Evolutionary conservation across 129 eudicot genomes (phyloP).

Genomic region (Flaveria ramosissima): DNA sequence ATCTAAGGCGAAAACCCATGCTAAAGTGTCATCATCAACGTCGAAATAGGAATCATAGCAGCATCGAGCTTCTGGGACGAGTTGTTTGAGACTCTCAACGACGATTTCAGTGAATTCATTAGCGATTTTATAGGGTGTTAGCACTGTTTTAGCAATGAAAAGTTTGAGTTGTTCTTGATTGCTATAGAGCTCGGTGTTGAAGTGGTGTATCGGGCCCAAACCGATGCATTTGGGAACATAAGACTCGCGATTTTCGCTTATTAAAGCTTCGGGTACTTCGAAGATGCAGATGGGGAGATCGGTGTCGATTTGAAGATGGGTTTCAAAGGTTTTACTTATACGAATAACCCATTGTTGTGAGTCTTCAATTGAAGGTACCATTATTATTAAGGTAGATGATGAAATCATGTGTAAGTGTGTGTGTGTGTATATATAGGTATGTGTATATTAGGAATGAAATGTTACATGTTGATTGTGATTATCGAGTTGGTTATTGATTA

Average conservation of each 20-base stretch:
- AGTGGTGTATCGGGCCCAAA: conserved; percentile 56
- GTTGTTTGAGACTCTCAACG: conserved; percentile 30
- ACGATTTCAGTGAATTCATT: conserved; percentile 23
- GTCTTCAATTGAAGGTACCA: conserved; percentile 23
- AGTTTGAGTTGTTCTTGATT: conserved; percentile 39
- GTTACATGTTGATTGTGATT: conserved; percentile 12
- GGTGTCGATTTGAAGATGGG: conserved; percentile 33
- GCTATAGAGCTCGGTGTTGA: conserved; percentile 22
- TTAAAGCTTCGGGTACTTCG: conserved; percentile 37
- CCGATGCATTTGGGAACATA: conserved; percentile 40
- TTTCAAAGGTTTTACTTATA: conserved; percentile 32
- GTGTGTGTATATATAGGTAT: not conserved
- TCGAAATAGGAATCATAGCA: conserved; percentile 46
- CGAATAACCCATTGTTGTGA: conserved; percentile 33
- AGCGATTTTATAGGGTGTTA: conserved; percentile 37
- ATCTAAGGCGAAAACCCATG: conserved; percentile 57
- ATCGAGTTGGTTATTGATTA: conserved; percentile 38
- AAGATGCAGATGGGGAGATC: conserved; percentile 40
- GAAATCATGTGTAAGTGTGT: not conserved
- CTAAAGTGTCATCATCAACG: conserved; percentile 31
- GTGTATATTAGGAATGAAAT: not conserved
- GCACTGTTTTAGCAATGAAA: conserved; percentile 16
- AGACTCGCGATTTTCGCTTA: conserved; percentile 35
- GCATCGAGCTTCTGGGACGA: conserved; percentile 39
- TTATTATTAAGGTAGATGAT: conserved; percentile 18